Evolutionary conservation across 225 moss, liverwort and hornwort species (phyloP).

Genomic region (Neckera pumila): DNA sequence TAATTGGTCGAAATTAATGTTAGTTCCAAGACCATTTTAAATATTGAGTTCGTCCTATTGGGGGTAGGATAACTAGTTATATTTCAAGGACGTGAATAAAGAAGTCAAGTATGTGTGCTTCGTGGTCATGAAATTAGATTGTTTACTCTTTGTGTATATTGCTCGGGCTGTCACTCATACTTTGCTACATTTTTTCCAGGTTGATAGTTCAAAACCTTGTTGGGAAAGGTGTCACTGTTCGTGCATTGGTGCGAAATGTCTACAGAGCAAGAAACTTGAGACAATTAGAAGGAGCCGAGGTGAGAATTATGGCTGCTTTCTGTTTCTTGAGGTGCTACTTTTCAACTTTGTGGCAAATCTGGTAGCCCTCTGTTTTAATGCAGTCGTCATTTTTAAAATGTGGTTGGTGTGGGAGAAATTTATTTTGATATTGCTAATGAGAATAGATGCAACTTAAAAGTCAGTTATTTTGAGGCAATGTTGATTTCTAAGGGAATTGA

Average conservation of each 20-base stretch:
- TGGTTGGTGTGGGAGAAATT: neutral
- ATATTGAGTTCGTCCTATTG: neutral
- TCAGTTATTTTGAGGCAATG: neutral
- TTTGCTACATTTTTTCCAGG: conserved; percentile 6
- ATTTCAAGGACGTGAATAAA: neutral
- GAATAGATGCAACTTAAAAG: neutral
- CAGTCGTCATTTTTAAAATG: neutral
- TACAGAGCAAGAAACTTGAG: conserved; percentile 47
- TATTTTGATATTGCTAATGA: neutral
- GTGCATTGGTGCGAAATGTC: conserved; percentile 62
- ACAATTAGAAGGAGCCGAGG: conserved; percentile 62
- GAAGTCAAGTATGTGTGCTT: neutral
- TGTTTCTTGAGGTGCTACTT: neutral
- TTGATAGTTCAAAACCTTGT: conserved; percentile 67
- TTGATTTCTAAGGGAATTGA: neutral
- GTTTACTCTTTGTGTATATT: neutral
- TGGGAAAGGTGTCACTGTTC: conserved; percentile 58
- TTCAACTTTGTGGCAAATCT: neutral
- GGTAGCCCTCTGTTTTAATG: neutral
- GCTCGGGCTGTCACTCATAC: neutral
- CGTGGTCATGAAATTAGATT: neutral
- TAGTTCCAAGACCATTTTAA: too few species aligned
- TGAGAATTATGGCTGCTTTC: neutral
- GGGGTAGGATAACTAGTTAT: neutral
- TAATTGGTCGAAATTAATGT: neutral